Conservation (phyloP, 768 basidiomycete species). For the Hypholoma sublateritium region DNA sequence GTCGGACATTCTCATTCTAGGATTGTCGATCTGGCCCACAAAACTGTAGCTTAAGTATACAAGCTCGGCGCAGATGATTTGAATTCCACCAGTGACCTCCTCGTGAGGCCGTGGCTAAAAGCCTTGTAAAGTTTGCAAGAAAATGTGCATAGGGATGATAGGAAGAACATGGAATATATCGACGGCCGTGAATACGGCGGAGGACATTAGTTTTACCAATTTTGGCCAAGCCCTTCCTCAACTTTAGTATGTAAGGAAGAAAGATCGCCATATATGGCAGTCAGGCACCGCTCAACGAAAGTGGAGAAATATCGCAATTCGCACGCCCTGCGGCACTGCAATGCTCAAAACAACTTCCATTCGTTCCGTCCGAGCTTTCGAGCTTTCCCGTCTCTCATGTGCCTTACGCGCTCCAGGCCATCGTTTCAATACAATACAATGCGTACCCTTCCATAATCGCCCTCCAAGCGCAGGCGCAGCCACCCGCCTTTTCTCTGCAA, state of each 20-base stretch:
- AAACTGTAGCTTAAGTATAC: too few species aligned
- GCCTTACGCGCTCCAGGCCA: neutral
- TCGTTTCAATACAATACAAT: neutral
- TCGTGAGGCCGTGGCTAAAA: too few species aligned
- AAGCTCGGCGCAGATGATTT: too few species aligned
- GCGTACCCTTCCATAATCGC: neutral
- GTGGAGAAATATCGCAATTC: neutral
- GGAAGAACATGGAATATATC: too few species aligned
- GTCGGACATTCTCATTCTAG: too few species aligned
- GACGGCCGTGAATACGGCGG: too few species aligned
- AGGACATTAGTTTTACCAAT: too few species aligned
- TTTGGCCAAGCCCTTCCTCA: too few species aligned
- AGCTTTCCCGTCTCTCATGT: constrained; percentile 9
- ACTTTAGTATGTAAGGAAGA: neutral
- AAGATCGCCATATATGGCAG: constrained; percentile 3
- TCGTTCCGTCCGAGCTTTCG: constrained; percentile 15
- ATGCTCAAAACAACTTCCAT: constrained; percentile 23
- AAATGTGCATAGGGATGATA: too few species aligned
- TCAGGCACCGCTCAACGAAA: neutral
- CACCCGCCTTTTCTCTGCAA: constrained; percentile 20
- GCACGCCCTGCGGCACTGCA: constrained; percentile 12
- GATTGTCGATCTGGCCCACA: too few species aligned
- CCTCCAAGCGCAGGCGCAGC: neutral
- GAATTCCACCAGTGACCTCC: too few species aligned
- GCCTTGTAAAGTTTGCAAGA: neutral